Evolutionary conservation across 2,329 filamentous ascomycete genomes (phyloP), one percentile per base, ranked within the genome.

Genomic region (Sporothrix luriei): DNA sequence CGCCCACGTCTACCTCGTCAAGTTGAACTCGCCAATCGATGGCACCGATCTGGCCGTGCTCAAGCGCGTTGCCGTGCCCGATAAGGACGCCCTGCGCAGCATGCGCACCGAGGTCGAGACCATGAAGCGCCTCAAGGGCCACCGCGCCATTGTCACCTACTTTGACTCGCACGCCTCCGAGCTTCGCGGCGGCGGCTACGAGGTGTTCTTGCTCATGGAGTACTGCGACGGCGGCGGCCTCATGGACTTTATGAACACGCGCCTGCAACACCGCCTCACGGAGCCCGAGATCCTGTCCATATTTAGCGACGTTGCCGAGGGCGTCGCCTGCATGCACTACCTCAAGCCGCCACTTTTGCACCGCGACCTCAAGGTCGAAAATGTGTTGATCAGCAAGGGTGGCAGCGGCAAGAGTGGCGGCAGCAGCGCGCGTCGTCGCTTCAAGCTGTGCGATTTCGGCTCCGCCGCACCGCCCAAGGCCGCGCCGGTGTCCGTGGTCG

Each of bases 171-270:
- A 99, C 80, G 95, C 95, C 49, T 97, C 93, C 19, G 94, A 98
- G 80, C 83, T 98, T 75, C 90, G 92, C 76, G 93, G 91, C 66
- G 94, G 94, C 54, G 95, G 95, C 70, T 99, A 97, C 79, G 95
- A 99, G 83, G 95, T 99, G 70, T 99, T 99, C 77, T 80, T 99
- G 77, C 89, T 99, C 73, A 99, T 99, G 95, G 95, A 99, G 79
- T 97, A 90, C 80, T 99, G 95, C 82, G 89, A 91, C 76, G 95
- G 95, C 66, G 95, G 95, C 73, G 94, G 95, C 48, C 82, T 99
- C 78, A 99, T 99, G 78, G 95, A 99, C 82, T 99, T 98, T 79
- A 99, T 99, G 95, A 99, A 99, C 81, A 99, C 95, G 48, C 88
- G 95, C 68, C 83, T 99, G 76, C 95, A 99, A 81, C 94, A 99